phyloP scores from a whole-genome alignment of 306 rosid species.

The Coriaria nepalensis region DNA sequence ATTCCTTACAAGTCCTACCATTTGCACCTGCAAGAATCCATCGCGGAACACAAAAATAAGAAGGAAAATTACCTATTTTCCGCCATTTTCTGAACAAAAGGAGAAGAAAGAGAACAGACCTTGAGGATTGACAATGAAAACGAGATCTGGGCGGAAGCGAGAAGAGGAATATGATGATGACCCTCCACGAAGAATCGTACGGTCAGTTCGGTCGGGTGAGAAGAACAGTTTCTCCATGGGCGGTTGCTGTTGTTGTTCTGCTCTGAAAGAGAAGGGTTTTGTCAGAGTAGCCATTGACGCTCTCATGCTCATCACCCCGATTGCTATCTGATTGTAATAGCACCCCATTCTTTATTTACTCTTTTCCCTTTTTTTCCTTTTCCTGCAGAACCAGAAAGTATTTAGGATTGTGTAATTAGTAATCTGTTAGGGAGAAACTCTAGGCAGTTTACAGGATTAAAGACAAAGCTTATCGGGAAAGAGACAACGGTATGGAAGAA shows the following conservation, averaged over 20 bases:
- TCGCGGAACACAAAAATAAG: constrained; percentile 2
- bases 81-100: constrained; percentile 7
- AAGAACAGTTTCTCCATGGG: constrained; percentile 28
- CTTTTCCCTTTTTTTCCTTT: background rate
- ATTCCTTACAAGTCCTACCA: constrained; percentile 74
- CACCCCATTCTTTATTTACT: constrained; percentile 4
- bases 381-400: background rate
- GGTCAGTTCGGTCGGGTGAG: constrained; percentile 20
- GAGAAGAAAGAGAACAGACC: constrained; percentile 22
- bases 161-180: constrained; percentile 26
- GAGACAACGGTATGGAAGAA: no score
- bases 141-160: constrained; percentile 55
- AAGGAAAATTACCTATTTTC: background rate
- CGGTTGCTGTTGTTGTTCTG: constrained; percentile 25
- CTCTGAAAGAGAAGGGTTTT: constrained; percentile 34
- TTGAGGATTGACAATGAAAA: constrained; percentile 84
- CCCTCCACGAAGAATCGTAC: constrained; percentile 22
- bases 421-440: no score
- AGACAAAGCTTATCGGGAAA: no score
- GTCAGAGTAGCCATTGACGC: constrained; percentile 18
- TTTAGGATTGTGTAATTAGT: background rate
- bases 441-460: no score
- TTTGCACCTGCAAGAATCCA: constrained; percentile 51
- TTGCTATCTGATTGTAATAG: constrained; percentile 33
- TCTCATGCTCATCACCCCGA: constrained; percentile 25